These are phyloP conservation scores for Suhomyces panamericanus DNA, from an alignment of 1,139 yeast species.

Conservation along the genomic window DNA sequence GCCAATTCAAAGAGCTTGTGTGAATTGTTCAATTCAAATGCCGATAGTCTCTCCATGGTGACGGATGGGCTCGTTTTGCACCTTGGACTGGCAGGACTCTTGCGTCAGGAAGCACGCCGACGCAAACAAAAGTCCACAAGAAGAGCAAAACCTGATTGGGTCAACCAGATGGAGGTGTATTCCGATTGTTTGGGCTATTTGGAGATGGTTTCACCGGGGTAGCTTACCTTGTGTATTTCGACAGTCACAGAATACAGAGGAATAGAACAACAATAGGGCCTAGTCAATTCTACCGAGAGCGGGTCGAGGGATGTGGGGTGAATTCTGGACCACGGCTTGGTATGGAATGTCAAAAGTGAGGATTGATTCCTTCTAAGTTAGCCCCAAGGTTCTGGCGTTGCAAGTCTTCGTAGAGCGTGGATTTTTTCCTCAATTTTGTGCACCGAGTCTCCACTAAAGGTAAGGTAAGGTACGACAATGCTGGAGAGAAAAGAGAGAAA, in stretches of 20 bases:
- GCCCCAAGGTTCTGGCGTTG: background rate
- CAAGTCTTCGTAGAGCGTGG: background rate
- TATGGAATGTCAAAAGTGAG: background rate
- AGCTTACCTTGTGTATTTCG: background rate
- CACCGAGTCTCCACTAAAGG: background rate
- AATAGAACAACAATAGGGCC: background rate
- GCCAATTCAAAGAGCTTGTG: conserved; percentile 48
- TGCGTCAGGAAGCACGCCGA: too few relatives aligned
- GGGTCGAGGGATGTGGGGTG: background rate
- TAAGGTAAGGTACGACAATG: background rate
- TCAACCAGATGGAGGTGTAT: too few relatives aligned
- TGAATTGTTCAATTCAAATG: conserved; percentile 46
- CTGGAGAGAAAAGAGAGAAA: too few relatives aligned
- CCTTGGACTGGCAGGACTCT: too few relatives aligned
- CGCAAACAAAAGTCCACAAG: too few relatives aligned
- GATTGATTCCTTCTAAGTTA: background rate
- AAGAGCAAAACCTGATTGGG: too few relatives aligned
- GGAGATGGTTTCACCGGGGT: background rate
- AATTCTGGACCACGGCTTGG: background rate
- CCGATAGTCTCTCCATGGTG: conserved; percentile 42
- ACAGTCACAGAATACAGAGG: background rate
- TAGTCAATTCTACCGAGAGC: background rate
- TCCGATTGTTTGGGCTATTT: background rate
- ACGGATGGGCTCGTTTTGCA: too few relatives aligned
- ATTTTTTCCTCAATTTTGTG: conserved; percentile 2